These are phyloP conservation scores for Zymoseptoria brevis DNA, from an alignment of 2,329 filamentous ascomycete genomes.

Conservation along the genomic window DNA sequence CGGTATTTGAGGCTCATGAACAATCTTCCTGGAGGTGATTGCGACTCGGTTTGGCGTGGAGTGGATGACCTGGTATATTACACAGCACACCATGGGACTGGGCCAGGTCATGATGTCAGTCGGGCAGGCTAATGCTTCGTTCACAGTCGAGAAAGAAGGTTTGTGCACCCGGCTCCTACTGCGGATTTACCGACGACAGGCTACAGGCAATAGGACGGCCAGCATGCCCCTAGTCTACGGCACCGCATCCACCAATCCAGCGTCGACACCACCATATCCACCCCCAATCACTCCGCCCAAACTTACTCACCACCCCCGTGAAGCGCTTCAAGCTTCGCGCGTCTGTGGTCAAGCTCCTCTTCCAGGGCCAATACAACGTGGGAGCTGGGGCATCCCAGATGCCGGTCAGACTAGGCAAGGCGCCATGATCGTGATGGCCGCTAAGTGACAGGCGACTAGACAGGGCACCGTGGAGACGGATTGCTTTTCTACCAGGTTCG, in stretches of 20 bases:
- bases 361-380: background rate
- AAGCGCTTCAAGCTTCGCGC: conserved; percentile 4
- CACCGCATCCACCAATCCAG: background rate
- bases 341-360: conserved; percentile 13
- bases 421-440: background rate
- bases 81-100: background rate
- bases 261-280: background rate
- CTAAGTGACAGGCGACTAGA: background rate
- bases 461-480: background rate
- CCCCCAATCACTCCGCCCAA: background rate
- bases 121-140: background rate
- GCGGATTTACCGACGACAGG: background rate
- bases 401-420: background rate
- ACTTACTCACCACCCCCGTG: background rate
- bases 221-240: background rate
- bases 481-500: conserved; percentile 13
- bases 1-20: background rate
- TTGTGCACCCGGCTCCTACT: background rate
- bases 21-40: background rate
- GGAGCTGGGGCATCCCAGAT: background rate
- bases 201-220: background rate
- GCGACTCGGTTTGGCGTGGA: background rate
- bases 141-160: background rate
- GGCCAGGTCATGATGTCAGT: background rate
- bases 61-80: background rate